phyloP scores from a whole-genome alignment of 2,329 filamentous ascomycete species.

The Sclerotinia glacialis region DNA sequence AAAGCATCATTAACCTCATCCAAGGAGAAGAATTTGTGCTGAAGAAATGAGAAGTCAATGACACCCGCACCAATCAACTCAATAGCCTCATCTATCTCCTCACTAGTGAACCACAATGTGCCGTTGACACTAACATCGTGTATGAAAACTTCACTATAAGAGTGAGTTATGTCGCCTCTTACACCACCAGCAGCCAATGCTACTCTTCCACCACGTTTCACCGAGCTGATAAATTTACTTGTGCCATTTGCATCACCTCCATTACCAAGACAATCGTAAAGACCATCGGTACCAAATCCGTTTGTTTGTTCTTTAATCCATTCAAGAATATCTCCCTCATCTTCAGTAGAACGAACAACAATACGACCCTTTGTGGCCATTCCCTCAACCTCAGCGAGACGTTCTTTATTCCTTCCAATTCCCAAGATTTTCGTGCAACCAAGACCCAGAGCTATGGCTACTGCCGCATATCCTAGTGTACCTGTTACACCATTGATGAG shows the following conservation, averaged over 20 bases:
- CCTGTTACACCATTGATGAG: neutral
- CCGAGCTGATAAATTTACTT: neutral
- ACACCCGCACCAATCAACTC: neutral
- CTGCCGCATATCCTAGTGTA: neutral
- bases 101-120: neutral
- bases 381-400: neutral
- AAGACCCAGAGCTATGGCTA: neutral
- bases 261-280: conserved; percentile 10
- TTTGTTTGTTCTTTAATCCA: neutral
- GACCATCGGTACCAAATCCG: neutral
- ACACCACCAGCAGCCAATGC: neutral
- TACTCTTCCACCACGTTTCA: neutral
- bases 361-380: neutral
- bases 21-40: neutral
- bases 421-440: neutral
- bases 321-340: neutral
- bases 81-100: neutral
- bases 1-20: conserved; percentile 3
- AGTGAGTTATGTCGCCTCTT: neutral
- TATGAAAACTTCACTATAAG: neutral
- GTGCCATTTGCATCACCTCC: neutral
- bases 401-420: neutral
- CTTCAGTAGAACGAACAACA: neutral
- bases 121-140: neutral
- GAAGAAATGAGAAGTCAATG: conserved; percentile 1